These are phyloP conservation scores for Plasmodium reichenowi DNA, from an alignment of 169 alveolate genomes.

Conservation along the genomic window DNA sequence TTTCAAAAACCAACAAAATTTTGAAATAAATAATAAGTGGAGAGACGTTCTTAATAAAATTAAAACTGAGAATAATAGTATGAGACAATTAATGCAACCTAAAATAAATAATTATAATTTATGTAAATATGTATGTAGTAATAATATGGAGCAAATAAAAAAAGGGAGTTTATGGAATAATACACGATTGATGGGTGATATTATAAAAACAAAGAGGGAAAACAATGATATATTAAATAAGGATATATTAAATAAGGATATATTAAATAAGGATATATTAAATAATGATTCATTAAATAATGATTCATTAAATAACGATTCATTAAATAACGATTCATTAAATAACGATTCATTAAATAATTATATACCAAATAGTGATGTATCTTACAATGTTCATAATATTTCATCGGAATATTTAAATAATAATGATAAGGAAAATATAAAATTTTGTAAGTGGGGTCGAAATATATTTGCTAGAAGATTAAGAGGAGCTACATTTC, in stretches of 20 bases:
- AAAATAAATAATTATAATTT: neutral
- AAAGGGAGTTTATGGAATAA: too few species aligned
- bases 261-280: neutral
- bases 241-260: neutral
- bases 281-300: too few species aligned
- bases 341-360: neutral
- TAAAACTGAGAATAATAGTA: neutral
- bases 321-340: too few species aligned
- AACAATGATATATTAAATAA: too few species aligned
- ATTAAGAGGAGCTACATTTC: conserved; percentile 64
- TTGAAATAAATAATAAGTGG: conserved; percentile 16
- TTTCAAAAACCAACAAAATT: conserved; percentile 13
- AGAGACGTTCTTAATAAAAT: conserved; percentile 1
- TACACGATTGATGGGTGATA: too few species aligned
- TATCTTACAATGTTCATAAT: neutral
- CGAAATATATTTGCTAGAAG: conserved; percentile 12
- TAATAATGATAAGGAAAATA: conserved; percentile 8
- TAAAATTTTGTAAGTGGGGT: neutral
- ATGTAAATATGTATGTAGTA: neutral
- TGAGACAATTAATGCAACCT: neutral
- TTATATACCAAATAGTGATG: neutral
- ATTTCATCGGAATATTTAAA: neutral
- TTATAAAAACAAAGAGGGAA: too few species aligned
- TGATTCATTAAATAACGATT: neutral
- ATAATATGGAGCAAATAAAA: neutral